Percentiles rank a stretch among this genome's conserved stretches.
Conservation (phyloP, 306 rosid genomes). For the Hippophae tibetana region DNA sequence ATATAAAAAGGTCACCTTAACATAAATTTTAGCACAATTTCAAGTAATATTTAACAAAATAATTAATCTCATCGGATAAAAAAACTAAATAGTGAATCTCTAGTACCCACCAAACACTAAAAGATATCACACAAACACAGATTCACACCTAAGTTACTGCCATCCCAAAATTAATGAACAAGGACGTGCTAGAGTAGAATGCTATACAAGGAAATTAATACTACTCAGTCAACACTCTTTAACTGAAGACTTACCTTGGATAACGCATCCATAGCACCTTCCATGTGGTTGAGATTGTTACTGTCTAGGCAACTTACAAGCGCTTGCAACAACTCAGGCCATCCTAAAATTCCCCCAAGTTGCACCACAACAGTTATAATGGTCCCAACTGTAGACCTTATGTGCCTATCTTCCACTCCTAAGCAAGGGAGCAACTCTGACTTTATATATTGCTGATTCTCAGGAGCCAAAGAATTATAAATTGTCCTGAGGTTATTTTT, state of each 20-base stretch:
- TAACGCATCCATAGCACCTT: constrained; percentile 98
- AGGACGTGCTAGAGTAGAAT: too few species aligned
- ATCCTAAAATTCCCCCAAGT: constrained; percentile 69
- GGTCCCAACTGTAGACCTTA: constrained; percentile 89
- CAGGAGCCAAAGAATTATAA: constrained; percentile 52
- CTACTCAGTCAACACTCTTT: constrained; percentile 1
- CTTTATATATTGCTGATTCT: constrained; percentile 72
- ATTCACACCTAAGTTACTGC: too few species aligned
- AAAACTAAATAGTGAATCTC: too few species aligned
- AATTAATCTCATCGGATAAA: neutral
- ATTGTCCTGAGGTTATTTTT: constrained; percentile 77
- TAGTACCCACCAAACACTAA: too few species aligned
- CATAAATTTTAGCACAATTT: neutral
- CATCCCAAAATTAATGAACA: too few species aligned
- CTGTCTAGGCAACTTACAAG: constrained; percentile 90
- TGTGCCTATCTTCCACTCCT: constrained; percentile 80
- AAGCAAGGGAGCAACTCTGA: constrained; percentile 89
- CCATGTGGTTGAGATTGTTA: constrained; percentile 85
- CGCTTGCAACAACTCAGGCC: constrained; percentile 95
- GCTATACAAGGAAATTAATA: neutral
- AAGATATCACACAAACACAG: too few species aligned
- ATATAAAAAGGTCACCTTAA: too few species aligned
- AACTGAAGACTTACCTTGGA: constrained; percentile 57
- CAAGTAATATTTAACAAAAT: neutral
- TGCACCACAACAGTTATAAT: constrained; percentile 75